Evolutionary conservation across 768 basidiomycete species (phyloP).

Genomic region (Rossbeevera mucosa): DNA sequence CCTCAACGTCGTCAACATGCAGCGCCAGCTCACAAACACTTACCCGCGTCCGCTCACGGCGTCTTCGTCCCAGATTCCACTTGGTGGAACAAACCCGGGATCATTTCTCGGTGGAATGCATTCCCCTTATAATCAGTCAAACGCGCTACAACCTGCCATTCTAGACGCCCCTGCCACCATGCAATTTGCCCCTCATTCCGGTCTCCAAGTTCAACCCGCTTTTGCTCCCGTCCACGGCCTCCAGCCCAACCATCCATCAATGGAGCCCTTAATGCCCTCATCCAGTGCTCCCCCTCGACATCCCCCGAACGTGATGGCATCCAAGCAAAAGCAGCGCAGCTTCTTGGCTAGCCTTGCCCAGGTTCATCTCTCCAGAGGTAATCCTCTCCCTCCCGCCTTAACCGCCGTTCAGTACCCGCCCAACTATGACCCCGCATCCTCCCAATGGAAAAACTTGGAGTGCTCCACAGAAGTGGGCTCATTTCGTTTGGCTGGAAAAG

Average conservation of each 20-base stretch:
- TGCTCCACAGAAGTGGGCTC: slow-evolving; percentile 55
- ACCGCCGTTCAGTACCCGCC: slow-evolving; percentile 55
- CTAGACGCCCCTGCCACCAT: slow-evolving; percentile 36
- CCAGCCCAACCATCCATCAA: slow-evolving; percentile 33
- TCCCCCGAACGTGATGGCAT: slow-evolving; percentile 29
- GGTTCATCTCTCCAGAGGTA: slow-evolving; percentile 51
- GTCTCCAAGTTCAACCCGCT: slow-evolving; percentile 38
- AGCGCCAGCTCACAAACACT: slow-evolving; percentile 49
- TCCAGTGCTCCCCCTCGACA: slow-evolving; percentile 36
- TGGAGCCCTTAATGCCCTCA: slow-evolving; percentile 44
- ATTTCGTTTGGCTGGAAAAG: slow-evolving; percentile 66
- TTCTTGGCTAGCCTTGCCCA: slow-evolving; percentile 61
- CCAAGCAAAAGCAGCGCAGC: slow-evolving; percentile 52
- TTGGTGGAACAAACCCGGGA: slow-evolving; percentile 62
- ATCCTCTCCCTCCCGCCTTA: slow-evolving; percentile 71
- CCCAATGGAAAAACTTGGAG: slow-evolving; percentile 66
- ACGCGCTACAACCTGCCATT: slow-evolving; percentile 37
- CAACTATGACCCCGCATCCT: slow-evolving; percentile 57
- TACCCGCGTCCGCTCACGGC: slow-evolving; percentile 45
- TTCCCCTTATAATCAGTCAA: slow-evolving; percentile 27
- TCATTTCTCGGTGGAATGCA: slow-evolving; percentile 61
- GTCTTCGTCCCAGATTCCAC: slow-evolving; percentile 30
- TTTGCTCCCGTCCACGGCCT: slow-evolving; percentile 37
- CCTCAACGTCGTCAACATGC: slow-evolving; percentile 53
- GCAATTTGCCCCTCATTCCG: slow-evolving; percentile 42